These are phyloP conservation scores for Apiotrichum sp. DNA, from an alignment of 1,284 basidiomycete genomes.

Conservation along the genomic window DNA sequence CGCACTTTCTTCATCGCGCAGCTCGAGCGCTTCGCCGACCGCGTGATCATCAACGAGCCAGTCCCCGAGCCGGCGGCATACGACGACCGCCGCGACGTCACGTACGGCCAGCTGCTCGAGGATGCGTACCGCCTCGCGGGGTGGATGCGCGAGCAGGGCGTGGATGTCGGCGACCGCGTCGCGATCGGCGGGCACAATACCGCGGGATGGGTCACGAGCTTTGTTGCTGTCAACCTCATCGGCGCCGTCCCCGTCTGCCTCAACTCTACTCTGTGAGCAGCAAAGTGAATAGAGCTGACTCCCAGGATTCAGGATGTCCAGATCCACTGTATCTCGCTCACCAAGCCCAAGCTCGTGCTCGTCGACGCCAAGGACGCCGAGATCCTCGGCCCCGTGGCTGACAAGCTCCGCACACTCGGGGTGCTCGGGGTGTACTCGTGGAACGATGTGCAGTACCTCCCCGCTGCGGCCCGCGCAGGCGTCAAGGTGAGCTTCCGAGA, in stretches of 20 bases:
- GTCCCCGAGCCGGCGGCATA: constrained; percentile 5
- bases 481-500: neutral
- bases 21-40: constrained; percentile 19
- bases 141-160: constrained; percentile 29
- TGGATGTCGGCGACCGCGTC: constrained; percentile 27
- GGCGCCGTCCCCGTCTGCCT: constrained; percentile 34
- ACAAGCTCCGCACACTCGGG: neutral
- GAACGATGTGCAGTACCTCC: constrained; percentile 1
- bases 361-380: constrained; percentile 29
- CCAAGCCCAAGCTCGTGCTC: constrained; percentile 27
- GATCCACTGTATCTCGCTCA: constrained; percentile 28
- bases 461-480: neutral
- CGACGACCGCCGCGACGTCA: constrained; percentile 19
- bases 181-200: constrained; percentile 36
- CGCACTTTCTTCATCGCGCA: constrained; percentile 28
- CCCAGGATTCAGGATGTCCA: constrained; percentile 12
- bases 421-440: constrained; percentile 11
- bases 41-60: constrained; percentile 24
- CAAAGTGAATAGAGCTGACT: neutral
- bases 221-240: constrained; percentile 33
- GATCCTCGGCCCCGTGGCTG: constrained; percentile 13
- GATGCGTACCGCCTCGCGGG: constrained; percentile 21
- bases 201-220: constrained; percentile 32
- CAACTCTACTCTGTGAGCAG: constrained; percentile 39
- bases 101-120: constrained; percentile 26